These are phyloP conservation scores for Platanthera guangdongensis DNA, from an alignment of 106 monocot species.

Conservation along the genomic window DNA sequence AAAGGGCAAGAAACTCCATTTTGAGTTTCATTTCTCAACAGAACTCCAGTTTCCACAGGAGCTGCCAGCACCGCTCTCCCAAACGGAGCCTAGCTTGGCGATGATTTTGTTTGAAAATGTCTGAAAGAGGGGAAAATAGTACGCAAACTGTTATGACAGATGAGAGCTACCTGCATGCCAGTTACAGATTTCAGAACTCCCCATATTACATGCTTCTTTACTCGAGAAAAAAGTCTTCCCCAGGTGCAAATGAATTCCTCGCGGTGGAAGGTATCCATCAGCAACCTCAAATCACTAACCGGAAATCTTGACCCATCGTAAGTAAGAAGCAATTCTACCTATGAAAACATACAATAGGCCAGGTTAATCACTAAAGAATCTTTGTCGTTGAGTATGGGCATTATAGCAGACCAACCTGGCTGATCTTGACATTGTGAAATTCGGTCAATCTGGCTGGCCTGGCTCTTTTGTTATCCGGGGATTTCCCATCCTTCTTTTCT, in stretches of 20 bases:
- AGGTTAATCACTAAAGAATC: neutral
- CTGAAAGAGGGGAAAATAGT: neutral
- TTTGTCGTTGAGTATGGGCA: neutral
- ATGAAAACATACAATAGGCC: neutral
- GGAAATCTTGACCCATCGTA: conserved; percentile 90
- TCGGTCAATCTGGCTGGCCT: conserved; percentile 70
- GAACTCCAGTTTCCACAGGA: no score
- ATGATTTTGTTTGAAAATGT: neutral
- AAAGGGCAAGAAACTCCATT: no score
- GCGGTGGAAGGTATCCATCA: conserved; percentile 83
- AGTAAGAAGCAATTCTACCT: conserved; percentile 81
- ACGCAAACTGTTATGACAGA: neutral
- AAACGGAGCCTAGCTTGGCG: no score
- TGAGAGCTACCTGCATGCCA: conserved; percentile 74
- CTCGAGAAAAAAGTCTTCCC: conserved; percentile 72
- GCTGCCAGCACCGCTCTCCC: no score
- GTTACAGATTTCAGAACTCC: conserved; percentile 84
- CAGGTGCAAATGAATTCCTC: conserved; percentile 80
- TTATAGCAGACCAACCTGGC: conserved; percentile 48
- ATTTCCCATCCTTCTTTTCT: conserved; percentile 64
- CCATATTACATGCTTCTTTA: conserved; percentile 95
- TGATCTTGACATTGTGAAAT: conserved; percentile 84
- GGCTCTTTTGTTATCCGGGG: conserved; percentile 64
- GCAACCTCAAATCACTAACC: conserved; percentile 64
- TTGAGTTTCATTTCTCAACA: no score